These are phyloP conservation scores for Boletus fagicola DNA, from an alignment of 768 basidiomycete genomes.

Conservation along the genomic window DNA sequence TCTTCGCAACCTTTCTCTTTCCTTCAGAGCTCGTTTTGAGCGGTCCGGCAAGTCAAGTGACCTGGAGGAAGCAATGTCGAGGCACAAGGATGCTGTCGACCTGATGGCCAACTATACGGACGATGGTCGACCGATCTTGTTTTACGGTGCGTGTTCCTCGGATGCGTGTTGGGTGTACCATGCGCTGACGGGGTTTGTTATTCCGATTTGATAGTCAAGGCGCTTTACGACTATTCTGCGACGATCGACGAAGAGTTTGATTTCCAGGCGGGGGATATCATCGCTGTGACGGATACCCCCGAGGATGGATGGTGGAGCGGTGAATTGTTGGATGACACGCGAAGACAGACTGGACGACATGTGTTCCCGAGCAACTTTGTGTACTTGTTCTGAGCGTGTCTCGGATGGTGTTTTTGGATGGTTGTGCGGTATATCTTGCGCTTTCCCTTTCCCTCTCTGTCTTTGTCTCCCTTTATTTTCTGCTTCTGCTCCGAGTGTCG, in stretches of 20 bases:
- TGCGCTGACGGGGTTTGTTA: no score
- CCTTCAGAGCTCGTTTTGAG: no score
- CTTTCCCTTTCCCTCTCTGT: neutral
- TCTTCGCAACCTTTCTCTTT: no score
- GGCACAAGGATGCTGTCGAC: no score
- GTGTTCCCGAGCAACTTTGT: slow-evolving; percentile 92
- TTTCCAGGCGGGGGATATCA: slow-evolving; percentile 93
- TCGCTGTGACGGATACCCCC: slow-evolving; percentile 90
- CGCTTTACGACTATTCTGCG: slow-evolving; percentile 81
- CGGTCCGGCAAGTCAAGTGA: no score
- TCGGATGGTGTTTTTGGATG: neutral
- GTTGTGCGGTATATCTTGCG: neutral
- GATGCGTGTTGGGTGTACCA: no score
- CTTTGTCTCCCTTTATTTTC: neutral
- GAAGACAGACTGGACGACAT: slow-evolving; percentile 68
- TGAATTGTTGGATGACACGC: slow-evolving; percentile 71
- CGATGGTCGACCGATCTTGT: no score
- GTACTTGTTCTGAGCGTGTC: slow-evolving; percentile 57
- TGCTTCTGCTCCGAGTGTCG: neutral
- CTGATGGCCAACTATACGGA: no score
- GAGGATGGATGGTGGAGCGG: slow-evolving; percentile 99
- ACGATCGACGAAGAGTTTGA: slow-evolving; percentile 93
- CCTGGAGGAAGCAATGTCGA: no score
- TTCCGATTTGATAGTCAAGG: no score
- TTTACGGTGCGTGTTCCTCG: no score